These are phyloP conservation scores for Rhizopogon rudus DNA, from an alignment of 768 basidiomycete species.

Conservation along the genomic window DNA sequence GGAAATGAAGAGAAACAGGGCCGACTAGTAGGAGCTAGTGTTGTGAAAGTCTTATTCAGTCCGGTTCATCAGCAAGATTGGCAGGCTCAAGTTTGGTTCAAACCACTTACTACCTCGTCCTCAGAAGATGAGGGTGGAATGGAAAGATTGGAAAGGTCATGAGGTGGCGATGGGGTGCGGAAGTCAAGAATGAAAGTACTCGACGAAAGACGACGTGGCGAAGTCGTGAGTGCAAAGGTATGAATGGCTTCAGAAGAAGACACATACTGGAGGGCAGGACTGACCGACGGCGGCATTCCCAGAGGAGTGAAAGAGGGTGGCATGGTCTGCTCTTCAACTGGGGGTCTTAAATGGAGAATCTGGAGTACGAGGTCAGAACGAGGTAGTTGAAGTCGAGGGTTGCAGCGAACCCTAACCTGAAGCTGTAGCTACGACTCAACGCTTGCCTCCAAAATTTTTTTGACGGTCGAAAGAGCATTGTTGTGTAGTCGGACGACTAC, in stretches of 20 bases:
- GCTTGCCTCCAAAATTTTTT: no score
- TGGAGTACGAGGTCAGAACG: constrained; percentile 7
- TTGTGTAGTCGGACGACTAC: no score
- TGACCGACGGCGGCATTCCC: constrained; percentile 16
- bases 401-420: no score
- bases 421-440: no score
- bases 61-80: no score
- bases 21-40: no score
- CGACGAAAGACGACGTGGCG: constrained; percentile 40
- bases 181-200: constrained; percentile 42
- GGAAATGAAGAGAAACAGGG: no score
- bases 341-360: neutral
- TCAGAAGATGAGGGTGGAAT: constrained; percentile 54
- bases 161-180: constrained; percentile 60
- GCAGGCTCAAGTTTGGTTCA: no score
- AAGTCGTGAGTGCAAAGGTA: constrained; percentile 35
- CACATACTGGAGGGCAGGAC: neutral
- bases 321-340: neutral
- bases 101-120: constrained; percentile 42
- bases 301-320: constrained; percentile 18
- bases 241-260: constrained; percentile 9
- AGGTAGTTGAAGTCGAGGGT: constrained; percentile 14
- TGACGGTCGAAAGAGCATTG: no score
- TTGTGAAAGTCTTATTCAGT: no score
- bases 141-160: constrained; percentile 60